Base-by-base conservation (phyloP, 805 yeast genomes). In the Nakazawaea ishiwadae region DNA sequence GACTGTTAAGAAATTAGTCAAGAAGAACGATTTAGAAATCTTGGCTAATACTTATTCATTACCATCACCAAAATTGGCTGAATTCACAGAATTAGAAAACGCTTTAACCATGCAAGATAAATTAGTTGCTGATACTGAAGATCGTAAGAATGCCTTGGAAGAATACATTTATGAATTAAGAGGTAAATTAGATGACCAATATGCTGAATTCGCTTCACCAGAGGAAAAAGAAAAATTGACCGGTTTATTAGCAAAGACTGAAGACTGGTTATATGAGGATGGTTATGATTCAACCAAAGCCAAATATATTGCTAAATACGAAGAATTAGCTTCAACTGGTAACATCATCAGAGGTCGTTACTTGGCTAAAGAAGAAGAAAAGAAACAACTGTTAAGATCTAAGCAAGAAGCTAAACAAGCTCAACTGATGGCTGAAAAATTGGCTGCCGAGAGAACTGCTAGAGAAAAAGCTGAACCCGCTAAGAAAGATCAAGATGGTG, bases 191-290 rank as follows among this genome's bases (percentile, higher is more conserved):
- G 98, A 90, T 46, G 99, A 89, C 44, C 81, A 81, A 56, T 91
- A 91, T 64, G 76, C 85, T 52, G 81, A 73, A 55, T 93, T 90
- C 62, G 96, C 97, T 44, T 75, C 84, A 52, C 95, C 84, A 46
- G 88, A 80, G 58, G 99, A 93, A 77, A 91, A 91, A 79, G 71
- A 69, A 50, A 84, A 77, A 60, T 75, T 93, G 58, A 64, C 76
- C 37, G 84, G 69, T 47, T 75, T 84, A 75, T 77, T 93, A 62
- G 63, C 74, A 59, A 83, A 81, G 65, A 80, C 98, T 51, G 99
- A 93, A 77, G 96, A 91, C 61, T 93, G 99, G 99, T 79, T 93
- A 59, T 93, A 93, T 68, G 96, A 85, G 48, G 99, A 89, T 44
- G 98, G 98, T 60, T 89, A 86, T 62, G 99, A 93, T 66, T 79